phyloP scores from a whole-genome alignment of 139 green algal genomes.

The Parachlorella kessleri region DNA sequence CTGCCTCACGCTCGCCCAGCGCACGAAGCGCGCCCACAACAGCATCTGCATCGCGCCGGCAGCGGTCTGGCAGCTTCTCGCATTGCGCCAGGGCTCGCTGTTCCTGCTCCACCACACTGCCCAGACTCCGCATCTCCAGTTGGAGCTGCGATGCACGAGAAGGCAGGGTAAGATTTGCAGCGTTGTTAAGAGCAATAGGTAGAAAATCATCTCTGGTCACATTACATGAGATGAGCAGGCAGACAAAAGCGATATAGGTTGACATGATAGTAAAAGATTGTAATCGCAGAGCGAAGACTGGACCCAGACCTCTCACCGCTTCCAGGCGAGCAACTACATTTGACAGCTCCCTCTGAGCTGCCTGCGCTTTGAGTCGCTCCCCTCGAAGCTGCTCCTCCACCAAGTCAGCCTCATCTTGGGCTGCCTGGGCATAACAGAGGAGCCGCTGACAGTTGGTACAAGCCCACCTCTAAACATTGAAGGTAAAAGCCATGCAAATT shows the following conservation, averaged over 20 bases:
- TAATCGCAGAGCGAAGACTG: too few relatives aligned
- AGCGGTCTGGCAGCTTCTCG: background rate
- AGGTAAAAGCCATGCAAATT: too few relatives aligned
- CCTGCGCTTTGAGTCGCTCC: slow-evolving; percentile 18
- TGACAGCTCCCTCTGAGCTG: background rate
- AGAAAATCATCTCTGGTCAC: too few relatives aligned
- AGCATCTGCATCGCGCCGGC: slow-evolving; percentile 1
- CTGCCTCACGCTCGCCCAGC: slow-evolving; percentile 49
- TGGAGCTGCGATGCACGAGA: slow-evolving; percentile 44
- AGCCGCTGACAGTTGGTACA: too few relatives aligned
- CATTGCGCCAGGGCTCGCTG: slow-evolving; percentile 34
- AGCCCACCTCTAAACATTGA: too few relatives aligned
- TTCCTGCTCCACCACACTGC: slow-evolving; percentile 48
- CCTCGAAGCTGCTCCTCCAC: slow-evolving; percentile 22
- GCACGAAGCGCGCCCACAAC: background rate
- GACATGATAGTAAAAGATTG: too few relatives aligned
- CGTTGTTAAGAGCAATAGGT: too few relatives aligned
- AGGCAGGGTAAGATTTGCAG: too few relatives aligned
- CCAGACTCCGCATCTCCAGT: slow-evolving; percentile 30
- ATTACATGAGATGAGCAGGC: too few relatives aligned
- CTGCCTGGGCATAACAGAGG: background rate
- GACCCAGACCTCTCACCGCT: slow-evolving; percentile 1
- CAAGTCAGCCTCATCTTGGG: slow-evolving; percentile 22
- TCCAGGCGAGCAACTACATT: background rate
- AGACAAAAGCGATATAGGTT: too few relatives aligned